Conservation (phyloP, 176 grass and related monocot species). For the Secale cereale region DNA sequence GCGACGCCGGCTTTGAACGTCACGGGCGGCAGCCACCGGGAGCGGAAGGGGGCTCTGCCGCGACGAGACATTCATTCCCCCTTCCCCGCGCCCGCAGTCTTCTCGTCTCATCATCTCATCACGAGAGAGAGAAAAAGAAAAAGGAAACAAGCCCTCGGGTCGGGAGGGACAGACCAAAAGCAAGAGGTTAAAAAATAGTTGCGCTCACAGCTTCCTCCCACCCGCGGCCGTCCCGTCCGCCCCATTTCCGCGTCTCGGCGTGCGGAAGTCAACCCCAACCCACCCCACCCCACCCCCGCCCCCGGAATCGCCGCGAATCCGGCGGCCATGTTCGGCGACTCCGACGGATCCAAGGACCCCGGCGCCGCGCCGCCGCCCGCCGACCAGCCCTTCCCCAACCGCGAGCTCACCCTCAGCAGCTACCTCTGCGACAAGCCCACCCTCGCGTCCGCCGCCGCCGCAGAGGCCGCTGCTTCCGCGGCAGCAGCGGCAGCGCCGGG, state of each 20-base stretch:
- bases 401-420: slow-evolving; percentile 74
- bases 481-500: background rate
- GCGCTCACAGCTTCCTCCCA: background rate
- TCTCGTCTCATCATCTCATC: no score
- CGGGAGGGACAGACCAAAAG: background rate
- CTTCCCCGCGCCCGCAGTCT: background rate
- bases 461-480: background rate
- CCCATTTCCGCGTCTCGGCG: slow-evolving; percentile 41
- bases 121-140: background rate
- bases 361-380: slow-evolving; percentile 15
- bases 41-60: background rate
- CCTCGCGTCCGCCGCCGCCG: slow-evolving; percentile 24
- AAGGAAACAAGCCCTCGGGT: no score
- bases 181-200: background rate
- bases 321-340: slow-evolving; percentile 45
- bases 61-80: background rate
- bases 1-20: background rate
- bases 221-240: slow-evolving; percentile 8
- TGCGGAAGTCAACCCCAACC: slow-evolving; percentile 36
- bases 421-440: slow-evolving; percentile 63
- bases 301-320: background rate
- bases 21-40: background rate
- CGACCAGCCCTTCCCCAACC: slow-evolving; percentile 50
- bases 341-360: slow-evolving; percentile 62
- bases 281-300: background rate